Percentiles rank a stretch among this genome's conserved stretches.
Conservation (phyloP, 345 rosid genomes). For the Citrus cavaleriei region DNA sequence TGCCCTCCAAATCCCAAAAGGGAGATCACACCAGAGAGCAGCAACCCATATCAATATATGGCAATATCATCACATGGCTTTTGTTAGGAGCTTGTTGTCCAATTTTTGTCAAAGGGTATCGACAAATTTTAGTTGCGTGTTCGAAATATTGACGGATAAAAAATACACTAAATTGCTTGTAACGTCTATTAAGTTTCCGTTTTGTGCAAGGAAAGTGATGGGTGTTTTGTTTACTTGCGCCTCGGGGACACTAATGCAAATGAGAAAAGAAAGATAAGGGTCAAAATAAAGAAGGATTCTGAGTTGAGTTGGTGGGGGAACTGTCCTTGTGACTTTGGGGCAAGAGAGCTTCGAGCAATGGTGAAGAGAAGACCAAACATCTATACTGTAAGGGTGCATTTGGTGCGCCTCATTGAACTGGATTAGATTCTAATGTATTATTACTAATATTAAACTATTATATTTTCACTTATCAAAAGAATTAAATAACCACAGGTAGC, state of each 20-base stretch:
- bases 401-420: no score
- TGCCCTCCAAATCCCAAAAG: background rate
- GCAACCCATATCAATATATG: background rate
- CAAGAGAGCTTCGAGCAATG: background rate
- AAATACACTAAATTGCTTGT: background rate
- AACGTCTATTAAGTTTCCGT: background rate
- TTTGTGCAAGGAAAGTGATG: background rate
- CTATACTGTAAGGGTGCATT: no score
- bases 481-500: no score
- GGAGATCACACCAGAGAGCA: background rate
- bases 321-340: background rate
- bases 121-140: background rate
- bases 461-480: no score
- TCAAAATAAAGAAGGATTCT: background rate
- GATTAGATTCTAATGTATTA: no score
- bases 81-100: background rate
- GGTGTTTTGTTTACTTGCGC: conserved; percentile 5
- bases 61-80: conserved; percentile 11
- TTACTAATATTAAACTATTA: no score
- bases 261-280: background rate
- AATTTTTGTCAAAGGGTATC: background rate
- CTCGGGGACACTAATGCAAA: background rate
- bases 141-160: conserved; percentile 11
- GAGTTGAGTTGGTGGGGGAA: background rate
- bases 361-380: no score